Percentiles rank a stretch among this genome's conserved stretches.
Conservation (phyloP, 441 rosid species). For the Monsonia emarginata region DNA sequence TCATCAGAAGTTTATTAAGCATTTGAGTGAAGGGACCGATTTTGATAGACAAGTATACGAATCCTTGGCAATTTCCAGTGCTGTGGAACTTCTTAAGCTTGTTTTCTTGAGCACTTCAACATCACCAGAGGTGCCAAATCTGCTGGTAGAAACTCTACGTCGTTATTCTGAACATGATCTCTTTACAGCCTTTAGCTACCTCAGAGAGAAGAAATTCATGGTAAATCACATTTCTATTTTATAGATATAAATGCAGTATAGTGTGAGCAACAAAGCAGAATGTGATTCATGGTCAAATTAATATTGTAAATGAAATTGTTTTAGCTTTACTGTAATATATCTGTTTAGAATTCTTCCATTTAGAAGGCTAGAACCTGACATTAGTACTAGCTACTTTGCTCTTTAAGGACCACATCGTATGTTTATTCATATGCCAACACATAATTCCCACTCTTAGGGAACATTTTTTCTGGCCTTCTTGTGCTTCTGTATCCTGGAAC, state of each 20-base stretch:
- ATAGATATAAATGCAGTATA: slow-evolving; percentile 11
- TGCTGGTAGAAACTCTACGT: slow-evolving; percentile 65
- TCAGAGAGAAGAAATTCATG: slow-evolving; percentile 77
- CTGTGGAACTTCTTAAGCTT: slow-evolving; percentile 84
- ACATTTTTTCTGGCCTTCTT: background rate
- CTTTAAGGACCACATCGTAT: background rate
- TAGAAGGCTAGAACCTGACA: background rate
- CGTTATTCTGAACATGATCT: slow-evolving; percentile 92
- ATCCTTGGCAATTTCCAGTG: slow-evolving; percentile 86
- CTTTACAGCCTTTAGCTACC: slow-evolving; percentile 90
- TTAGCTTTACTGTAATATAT: background rate
- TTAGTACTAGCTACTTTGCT: background rate
- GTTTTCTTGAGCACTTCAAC: slow-evolving; percentile 77
- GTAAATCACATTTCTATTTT: slow-evolving; percentile 30
- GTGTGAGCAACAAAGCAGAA: background rate
- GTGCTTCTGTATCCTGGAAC: background rate
- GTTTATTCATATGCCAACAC: background rate
- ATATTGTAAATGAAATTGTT: background rate
- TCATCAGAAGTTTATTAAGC: slow-evolving; percentile 47
- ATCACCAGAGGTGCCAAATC: slow-evolving; percentile 52
- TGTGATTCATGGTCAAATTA: slow-evolving; percentile 6
- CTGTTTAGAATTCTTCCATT: background rate
- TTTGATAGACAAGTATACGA: slow-evolving; percentile 40
- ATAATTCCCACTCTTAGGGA: background rate
- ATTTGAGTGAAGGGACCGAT: slow-evolving; percentile 43